Conservation (phyloP, 2,329 filamentous ascomycete genomes). For the Aspergillus spinulosporus region DNA sequence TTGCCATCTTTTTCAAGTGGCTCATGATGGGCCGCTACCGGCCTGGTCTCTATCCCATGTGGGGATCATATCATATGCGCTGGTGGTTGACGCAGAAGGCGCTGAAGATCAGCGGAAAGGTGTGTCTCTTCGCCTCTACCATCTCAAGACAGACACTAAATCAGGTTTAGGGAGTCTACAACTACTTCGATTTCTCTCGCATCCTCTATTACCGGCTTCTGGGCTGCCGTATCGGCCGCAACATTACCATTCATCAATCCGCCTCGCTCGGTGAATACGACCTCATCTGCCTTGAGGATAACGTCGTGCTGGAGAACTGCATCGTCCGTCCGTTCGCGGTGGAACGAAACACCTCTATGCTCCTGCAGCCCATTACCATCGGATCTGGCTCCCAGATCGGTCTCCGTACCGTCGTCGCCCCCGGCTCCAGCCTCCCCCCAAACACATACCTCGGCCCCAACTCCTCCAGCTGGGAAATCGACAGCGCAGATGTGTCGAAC, state of each 20-base stretch:
- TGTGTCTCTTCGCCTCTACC: constrained; percentile 17
- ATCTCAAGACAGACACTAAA: no score
- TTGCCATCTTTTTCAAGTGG: constrained; percentile 58
- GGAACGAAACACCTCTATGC: constrained; percentile 61
- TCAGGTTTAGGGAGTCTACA: neutral
- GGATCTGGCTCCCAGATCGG: constrained; percentile 53
- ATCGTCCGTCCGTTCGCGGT: constrained; percentile 56
- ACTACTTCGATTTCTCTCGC: constrained; percentile 34
- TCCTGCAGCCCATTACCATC: constrained; percentile 54
- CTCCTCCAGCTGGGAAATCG: constrained; percentile 57
- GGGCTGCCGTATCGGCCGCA: constrained; percentile 55
- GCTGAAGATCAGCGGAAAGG: constrained; percentile 50
- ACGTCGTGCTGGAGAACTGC: constrained; percentile 50
- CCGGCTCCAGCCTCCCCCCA: constrained; percentile 52
- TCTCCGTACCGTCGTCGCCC: constrained; percentile 51
- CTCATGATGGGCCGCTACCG: constrained; percentile 55
- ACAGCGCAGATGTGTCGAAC: neutral
- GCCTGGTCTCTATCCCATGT: constrained; percentile 60
- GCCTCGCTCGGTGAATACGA: constrained; percentile 58
- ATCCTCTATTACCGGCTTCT: constrained; percentile 54
- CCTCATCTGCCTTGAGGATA: constrained; percentile 55
- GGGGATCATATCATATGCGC: constrained; percentile 58
- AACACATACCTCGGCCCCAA: constrained; percentile 57
- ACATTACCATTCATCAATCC: constrained; percentile 48
- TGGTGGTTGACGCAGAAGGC: constrained; percentile 62